phyloP scores from a whole-genome alignment of 768 basidiomycete species.

The Termitomyces sp. region DNA sequence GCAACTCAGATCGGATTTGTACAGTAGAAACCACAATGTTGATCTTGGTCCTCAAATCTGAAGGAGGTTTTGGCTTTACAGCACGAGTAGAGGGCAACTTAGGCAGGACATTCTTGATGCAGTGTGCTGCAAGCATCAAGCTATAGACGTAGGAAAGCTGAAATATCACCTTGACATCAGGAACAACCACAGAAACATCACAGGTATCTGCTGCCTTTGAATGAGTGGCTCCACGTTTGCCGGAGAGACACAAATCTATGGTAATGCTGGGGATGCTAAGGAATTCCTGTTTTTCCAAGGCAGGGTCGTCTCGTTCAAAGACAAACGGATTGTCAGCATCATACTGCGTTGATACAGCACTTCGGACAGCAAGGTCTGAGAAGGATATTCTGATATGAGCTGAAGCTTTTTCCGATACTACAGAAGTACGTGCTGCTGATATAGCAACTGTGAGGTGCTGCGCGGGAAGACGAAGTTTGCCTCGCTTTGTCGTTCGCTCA shows the following conservation, averaged over 20 bases:
- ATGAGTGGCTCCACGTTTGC: conserved; percentile 17
- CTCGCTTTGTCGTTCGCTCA: conserved; percentile 38
- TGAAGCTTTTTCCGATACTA: conserved; percentile 27
- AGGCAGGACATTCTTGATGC: conserved; percentile 35
- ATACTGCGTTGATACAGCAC: conserved; percentile 61
- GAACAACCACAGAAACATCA: conserved; percentile 43
- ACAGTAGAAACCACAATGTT: conserved; percentile 34
- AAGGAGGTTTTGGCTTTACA: not conserved
- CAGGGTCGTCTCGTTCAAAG: conserved; percentile 46
- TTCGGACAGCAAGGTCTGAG: conserved; percentile 48
- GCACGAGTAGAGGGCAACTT: conserved; percentile 12
- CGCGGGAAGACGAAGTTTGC: conserved; percentile 48
- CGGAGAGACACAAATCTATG: conserved; percentile 23
- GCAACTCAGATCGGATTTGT: conserved; percentile 44
- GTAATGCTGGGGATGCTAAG: conserved; percentile 31
- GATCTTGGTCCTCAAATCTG: conserved; percentile 21
- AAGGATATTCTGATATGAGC: conserved; percentile 40
- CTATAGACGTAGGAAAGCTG: conserved; percentile 69
- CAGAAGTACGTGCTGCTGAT: conserved; percentile 31
- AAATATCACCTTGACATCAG: conserved; percentile 47
- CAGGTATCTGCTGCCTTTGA: conserved; percentile 32
- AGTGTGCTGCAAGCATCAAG: conserved; percentile 54
- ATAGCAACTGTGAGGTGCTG: conserved; percentile 45
- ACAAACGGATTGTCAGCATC: conserved; percentile 64
- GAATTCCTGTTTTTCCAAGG: conserved; percentile 37